Evolutionary conservation across 2,329 filamentous ascomycete species (phyloP).

Genomic region (Botrytis galanthina): DNA sequence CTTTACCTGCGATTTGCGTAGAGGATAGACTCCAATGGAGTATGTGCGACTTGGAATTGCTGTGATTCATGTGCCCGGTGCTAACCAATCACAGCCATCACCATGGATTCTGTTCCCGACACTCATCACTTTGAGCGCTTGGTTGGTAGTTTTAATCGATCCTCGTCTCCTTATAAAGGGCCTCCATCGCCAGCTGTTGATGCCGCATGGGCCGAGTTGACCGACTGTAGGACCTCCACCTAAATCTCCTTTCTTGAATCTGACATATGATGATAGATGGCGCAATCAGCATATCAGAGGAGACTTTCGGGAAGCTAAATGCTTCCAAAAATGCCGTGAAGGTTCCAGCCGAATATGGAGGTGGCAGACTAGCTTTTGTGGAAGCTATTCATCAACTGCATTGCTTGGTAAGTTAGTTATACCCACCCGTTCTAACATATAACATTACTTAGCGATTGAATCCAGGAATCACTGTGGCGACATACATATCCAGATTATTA

Average conservation of each 20-base stretch:
- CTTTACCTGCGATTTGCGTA: constrained; percentile 12
- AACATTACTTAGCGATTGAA: background rate
- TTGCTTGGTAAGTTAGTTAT: constrained; percentile 13
- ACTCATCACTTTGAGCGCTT: constrained; percentile 11
- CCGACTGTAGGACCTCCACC: constrained; percentile 1
- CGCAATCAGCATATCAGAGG: constrained; percentile 14
- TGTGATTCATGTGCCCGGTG: background rate
- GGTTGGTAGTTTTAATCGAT: constrained; percentile 16
- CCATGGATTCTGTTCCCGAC: constrained; percentile 4
- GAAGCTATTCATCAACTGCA: constrained; percentile 18
- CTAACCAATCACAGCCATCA: constrained; percentile 2
- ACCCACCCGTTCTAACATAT: background rate
- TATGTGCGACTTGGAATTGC: background rate
- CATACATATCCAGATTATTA: constrained; percentile 20
- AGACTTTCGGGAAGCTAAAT: constrained; percentile 15
- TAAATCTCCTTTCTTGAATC: background rate
- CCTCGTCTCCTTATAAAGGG: constrained; percentile 17
- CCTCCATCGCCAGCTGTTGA: constrained; percentile 19
- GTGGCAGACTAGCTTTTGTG: constrained; percentile 5
- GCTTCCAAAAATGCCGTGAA: constrained; percentile 15
- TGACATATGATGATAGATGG: background rate
- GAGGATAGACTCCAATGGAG: constrained; percentile 16
- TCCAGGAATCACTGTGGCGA: background rate
- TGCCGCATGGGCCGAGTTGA: constrained; percentile 10
- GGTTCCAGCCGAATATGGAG: constrained; percentile 10